Percentiles rank a stretch among this genome's conserved stretches.
These are phyloP conservation scores for Starmerella floricola DNA, from an alignment of 805 yeast species.

Conservation along the genomic window DNA sequence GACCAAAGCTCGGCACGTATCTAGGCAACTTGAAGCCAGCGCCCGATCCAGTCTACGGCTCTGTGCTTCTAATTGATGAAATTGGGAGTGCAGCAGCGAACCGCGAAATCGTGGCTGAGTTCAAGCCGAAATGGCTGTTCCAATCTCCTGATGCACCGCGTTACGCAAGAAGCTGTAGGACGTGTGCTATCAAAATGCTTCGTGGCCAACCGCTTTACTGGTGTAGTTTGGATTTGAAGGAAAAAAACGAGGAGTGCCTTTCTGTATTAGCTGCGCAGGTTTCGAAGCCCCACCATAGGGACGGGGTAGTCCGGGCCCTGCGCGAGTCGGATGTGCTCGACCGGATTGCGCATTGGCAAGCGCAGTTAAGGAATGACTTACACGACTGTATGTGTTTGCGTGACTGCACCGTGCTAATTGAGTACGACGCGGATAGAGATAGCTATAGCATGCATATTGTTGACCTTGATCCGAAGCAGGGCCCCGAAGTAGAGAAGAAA, in stretches of 20 bases:
- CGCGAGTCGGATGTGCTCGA: slow-evolving; percentile 16
- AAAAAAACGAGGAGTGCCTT: slow-evolving; percentile 20
- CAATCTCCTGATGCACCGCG: slow-evolving; percentile 34
- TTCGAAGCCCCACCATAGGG: slow-evolving; percentile 3
- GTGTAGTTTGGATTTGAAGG: slow-evolving; percentile 39
- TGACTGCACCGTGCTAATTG: slow-evolving; percentile 44
- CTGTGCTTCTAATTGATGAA: slow-evolving; percentile 16
- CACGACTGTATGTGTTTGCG: slow-evolving; percentile 38
- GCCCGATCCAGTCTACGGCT: slow-evolving; percentile 13
- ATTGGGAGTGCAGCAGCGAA: slow-evolving; percentile 16
- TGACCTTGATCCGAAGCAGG: slow-evolving; percentile 42
- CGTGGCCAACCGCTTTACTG: slow-evolving; percentile 29
- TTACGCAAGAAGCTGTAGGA: slow-evolving; percentile 37
- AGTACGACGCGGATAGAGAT: slow-evolving; percentile 25
- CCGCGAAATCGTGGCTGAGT: slow-evolving; percentile 31
- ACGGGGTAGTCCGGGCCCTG: slow-evolving; percentile 16
- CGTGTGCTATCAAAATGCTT: slow-evolving; percentile 41
- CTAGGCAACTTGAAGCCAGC: slow-evolving; percentile 13
- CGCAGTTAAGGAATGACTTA: neutral
- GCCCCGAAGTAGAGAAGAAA: slow-evolving; percentile 32
- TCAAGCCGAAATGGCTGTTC: slow-evolving; percentile 53
- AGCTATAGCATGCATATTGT: slow-evolving; percentile 34
- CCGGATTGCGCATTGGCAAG: slow-evolving; percentile 26
- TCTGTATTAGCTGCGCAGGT: slow-evolving; percentile 3
- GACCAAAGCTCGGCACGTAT: slow-evolving; percentile 14